Percentiles rank a stretch among this genome's conserved stretches.
Conservation (phyloP, 2,329 filamentous ascomycete species). For the Hysterium pulicare region DNA sequence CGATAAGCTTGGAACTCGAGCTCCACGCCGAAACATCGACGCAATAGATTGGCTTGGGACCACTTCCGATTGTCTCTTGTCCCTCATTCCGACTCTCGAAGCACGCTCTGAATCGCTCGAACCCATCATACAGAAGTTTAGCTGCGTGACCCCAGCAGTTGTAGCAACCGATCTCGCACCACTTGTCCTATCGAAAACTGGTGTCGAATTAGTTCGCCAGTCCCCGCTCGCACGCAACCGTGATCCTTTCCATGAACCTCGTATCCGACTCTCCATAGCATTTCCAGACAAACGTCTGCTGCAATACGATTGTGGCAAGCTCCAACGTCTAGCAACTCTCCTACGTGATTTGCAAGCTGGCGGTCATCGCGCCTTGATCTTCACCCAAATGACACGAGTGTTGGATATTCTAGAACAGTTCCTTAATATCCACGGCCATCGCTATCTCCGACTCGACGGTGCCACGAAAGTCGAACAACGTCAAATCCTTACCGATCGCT, state of each 20-base stretch:
- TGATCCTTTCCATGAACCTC: constrained; percentile 90
- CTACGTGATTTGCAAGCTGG: constrained; percentile 83
- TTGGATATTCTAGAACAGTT: constrained; percentile 97
- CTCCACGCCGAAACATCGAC: constrained; percentile 21
- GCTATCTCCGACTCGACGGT: constrained; percentile 94
- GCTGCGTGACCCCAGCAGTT: constrained; percentile 85
- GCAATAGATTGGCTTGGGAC: constrained; percentile 66
- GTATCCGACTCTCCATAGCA: constrained; percentile 88
- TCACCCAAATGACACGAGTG: constrained; percentile 99
- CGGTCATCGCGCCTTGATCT: constrained; percentile 92
- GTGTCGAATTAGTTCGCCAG: constrained; percentile 55
- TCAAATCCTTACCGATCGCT: constrained; percentile 91
- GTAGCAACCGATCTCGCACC: constrained; percentile 74
- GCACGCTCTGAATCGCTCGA: constrained; percentile 71
- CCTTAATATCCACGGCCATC: constrained; percentile 94
- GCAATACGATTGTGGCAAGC: constrained; percentile 96
- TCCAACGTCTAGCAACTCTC: constrained; percentile 83
- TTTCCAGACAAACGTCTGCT: constrained; percentile 96
- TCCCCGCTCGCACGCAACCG: constrained; percentile 53
- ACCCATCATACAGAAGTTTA: constrained; percentile 78
- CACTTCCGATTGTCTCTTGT: constrained; percentile 60
- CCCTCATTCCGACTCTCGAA: constrained; percentile 70
- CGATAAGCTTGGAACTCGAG: constrained; percentile 30
- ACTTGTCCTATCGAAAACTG: constrained; percentile 58
- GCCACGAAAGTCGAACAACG: constrained; percentile 93